Percentiles rank a stretch among this genome's conserved stretches.
Conservation (phyloP, 2,329 filamentous ascomycete genomes). For the Claviceps africana region DNA sequence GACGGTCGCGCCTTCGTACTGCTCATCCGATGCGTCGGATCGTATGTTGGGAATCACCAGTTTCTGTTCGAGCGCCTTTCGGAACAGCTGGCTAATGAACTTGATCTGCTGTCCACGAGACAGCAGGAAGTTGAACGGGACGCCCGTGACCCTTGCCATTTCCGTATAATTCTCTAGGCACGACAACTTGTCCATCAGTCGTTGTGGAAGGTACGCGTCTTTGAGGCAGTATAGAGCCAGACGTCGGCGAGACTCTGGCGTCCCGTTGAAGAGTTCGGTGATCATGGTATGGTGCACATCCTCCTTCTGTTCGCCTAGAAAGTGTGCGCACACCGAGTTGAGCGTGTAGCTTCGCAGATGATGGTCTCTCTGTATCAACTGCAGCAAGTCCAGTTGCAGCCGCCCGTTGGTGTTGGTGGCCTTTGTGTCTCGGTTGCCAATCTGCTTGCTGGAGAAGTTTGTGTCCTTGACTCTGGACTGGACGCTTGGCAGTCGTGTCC, state of each 20-base stretch:
- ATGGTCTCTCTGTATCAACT: constrained; percentile 86
- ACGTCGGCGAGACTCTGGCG: constrained; percentile 78
- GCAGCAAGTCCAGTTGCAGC: constrained; percentile 84
- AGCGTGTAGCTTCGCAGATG: constrained; percentile 93
- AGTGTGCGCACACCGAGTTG: constrained; percentile 91
- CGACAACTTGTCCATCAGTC: constrained; percentile 93
- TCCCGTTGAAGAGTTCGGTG: constrained; percentile 93
- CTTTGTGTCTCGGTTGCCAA: constrained; percentile 92
- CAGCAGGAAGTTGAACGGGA: constrained; percentile 89
- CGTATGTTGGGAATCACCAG: constrained; percentile 83
- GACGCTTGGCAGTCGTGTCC: constrained; percentile 62
- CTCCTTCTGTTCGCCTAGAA: constrained; percentile 93
- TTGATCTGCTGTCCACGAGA: constrained; percentile 92
- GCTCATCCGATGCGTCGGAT: constrained; percentile 59
- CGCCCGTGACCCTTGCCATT: constrained; percentile 98
- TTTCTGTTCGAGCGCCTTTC: constrained; percentile 84
- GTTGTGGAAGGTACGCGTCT: constrained; percentile 87
- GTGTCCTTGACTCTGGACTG: constrained; percentile 61
- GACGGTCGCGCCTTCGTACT: constrained; percentile 95
- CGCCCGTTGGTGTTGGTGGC: constrained; percentile 88
- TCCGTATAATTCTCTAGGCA: constrained; percentile 98
- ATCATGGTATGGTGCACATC: constrained; percentile 99
- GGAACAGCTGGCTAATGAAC: constrained; percentile 93
- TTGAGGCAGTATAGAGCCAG: constrained; percentile 94
- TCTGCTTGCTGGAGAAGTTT: constrained; percentile 94